phyloP scores from a whole-genome alignment of 768 basidiomycete species.

The Suillus clintonianus region DNA sequence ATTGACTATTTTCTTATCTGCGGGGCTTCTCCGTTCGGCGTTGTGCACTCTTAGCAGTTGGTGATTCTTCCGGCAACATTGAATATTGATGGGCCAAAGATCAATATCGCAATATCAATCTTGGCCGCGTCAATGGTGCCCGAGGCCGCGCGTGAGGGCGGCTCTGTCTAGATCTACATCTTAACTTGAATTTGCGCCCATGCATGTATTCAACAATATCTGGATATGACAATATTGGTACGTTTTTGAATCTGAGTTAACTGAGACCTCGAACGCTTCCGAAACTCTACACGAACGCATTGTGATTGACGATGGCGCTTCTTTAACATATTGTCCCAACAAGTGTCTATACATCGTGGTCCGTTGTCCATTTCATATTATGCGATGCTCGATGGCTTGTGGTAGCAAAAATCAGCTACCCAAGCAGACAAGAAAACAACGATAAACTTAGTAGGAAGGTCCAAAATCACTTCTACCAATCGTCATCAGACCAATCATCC shows the following conservation, averaged over 20 bases:
- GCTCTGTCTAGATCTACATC: too few relatives aligned
- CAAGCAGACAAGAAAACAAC: background rate
- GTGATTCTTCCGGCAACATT: too few relatives aligned
- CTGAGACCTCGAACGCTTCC: background rate
- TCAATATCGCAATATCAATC: too few relatives aligned
- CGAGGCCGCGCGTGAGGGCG: too few relatives aligned
- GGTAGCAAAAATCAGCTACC: background rate
- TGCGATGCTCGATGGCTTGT: background rate
- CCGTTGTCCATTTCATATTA: background rate
- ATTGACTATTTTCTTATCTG: too few relatives aligned
- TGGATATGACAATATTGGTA: background rate
- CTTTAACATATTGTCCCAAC: background rate
- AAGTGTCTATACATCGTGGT: background rate
- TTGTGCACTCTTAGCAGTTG: too few relatives aligned
- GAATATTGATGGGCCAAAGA: too few relatives aligned
- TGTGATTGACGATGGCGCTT: background rate
- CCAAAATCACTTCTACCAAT: constrained; percentile 19
- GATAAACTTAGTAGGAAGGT: background rate
- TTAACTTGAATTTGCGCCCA: background rate
- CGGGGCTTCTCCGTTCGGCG: too few relatives aligned
- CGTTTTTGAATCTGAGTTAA: background rate
- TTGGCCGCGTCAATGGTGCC: background rate
- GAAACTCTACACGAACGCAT: background rate
- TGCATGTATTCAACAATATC: background rate
- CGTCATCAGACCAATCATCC: constrained; percentile 30